Conservation (phyloP, 2,329 filamentous ascomycete species). For the Sclerotinia borealis region DNA sequence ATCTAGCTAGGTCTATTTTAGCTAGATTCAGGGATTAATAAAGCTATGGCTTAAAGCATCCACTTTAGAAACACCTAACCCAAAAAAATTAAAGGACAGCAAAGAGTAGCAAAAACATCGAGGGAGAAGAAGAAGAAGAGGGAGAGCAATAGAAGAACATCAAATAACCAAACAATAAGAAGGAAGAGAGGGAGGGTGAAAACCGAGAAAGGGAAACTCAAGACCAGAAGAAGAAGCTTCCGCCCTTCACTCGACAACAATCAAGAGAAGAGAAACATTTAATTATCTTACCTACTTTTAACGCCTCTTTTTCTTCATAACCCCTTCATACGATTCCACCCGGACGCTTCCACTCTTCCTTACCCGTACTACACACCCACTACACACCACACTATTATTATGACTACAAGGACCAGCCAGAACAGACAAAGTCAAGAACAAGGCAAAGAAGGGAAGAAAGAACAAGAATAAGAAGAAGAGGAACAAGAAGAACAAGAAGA, state of each 20-base stretch:
- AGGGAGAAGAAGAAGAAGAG: neutral
- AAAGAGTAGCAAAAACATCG: too few relatives aligned
- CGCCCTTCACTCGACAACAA: neutral
- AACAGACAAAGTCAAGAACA: too few relatives aligned
- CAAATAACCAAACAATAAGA: neutral
- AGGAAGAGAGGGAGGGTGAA: neutral
- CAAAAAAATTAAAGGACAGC: neutral
- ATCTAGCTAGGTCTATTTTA: too few relatives aligned
- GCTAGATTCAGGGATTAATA: neutral
- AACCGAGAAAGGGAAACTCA: neutral
- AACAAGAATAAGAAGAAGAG: neutral
- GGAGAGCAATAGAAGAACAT: neutral
- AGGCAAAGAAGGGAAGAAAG: neutral
- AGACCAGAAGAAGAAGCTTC: neutral
- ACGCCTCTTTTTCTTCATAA: neutral
- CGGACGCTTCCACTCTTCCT: neutral
- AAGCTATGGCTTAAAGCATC: neutral
- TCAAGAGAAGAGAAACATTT: neutral
- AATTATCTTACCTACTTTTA: neutral
- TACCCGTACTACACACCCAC: neutral
- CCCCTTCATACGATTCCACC: neutral
- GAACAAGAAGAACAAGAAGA: neutral
- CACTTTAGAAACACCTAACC: neutral
- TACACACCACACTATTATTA: neutral
- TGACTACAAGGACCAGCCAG: neutral